Evolutionary conservation across 148 eudicot species (phyloP).

Genomic region (Chenopodium quinoa): DNA sequence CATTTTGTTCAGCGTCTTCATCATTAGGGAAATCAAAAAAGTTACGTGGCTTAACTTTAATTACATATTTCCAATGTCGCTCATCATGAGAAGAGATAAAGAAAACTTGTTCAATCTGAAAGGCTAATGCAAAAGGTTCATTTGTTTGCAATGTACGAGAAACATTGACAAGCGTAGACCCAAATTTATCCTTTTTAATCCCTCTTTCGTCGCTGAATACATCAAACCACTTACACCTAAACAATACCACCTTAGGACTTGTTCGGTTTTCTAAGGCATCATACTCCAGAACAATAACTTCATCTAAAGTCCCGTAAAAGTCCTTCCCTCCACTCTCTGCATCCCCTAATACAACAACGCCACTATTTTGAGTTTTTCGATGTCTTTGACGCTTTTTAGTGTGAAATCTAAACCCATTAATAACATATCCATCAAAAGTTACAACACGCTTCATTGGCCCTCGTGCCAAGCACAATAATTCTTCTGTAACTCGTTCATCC

Average conservation of each 20-base stretch:
- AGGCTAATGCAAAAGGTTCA: conserved; percentile 10
- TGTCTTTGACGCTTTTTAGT: neutral
- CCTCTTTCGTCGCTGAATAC: neutral
- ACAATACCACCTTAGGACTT: neutral
- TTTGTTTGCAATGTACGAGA: neutral
- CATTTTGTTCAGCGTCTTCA: neutral
- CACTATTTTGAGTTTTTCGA: conserved; percentile 2
- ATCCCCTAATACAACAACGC: neutral
- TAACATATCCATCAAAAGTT: neutral
- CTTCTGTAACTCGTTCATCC: neutral
- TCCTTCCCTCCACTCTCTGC: neutral
- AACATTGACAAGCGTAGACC: neutral
- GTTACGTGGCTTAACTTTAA: neutral
- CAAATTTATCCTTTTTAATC: conserved; percentile 14
- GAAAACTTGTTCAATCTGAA: conserved; percentile 3
- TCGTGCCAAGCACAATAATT: conserved; percentile 5
- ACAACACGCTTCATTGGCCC: neutral
- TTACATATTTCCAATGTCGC: neutral
- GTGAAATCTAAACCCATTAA: neutral
- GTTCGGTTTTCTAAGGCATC: neutral
- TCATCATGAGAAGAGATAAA: neutral
- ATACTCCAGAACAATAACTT: neutral
- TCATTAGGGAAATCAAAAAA: neutral
- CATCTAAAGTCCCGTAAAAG: neutral
- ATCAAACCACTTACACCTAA: neutral